Percentiles rank a stretch among this genome's conserved stretches.
phyloP scores from a whole-genome alignment of 768 basidiomycete species.

The Serpula lacrymans region DNA sequence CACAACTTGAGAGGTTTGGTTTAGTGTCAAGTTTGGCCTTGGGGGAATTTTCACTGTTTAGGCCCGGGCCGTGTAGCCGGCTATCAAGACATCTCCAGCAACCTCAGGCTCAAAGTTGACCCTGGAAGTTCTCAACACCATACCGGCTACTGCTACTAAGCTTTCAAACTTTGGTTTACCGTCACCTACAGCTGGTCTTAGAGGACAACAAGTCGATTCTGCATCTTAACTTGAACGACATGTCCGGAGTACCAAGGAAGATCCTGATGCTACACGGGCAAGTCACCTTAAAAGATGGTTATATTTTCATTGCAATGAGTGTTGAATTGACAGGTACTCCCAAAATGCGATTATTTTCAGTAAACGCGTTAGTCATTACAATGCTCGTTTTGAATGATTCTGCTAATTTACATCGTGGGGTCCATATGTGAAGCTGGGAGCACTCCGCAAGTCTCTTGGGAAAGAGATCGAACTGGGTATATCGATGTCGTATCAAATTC shows the following conservation, averaged over 20 bases:
- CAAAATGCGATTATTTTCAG: constrained; percentile 71
- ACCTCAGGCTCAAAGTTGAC: too few relatives aligned
- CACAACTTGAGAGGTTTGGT: neutral
- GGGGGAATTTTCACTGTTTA: too few relatives aligned
- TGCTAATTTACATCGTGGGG: constrained; percentile 1
- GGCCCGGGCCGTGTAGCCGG: too few relatives aligned
- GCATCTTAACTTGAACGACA: too few relatives aligned
- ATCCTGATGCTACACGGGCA: constrained; percentile 48
- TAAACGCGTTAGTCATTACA: constrained; percentile 52
- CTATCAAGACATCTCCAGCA: too few relatives aligned
- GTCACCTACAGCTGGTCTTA: too few relatives aligned
- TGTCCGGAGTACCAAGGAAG: too few relatives aligned
- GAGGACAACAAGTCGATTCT: too few relatives aligned
- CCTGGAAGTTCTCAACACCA: too few relatives aligned
- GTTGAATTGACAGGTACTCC: constrained; percentile 46
- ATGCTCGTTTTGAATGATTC: neutral
- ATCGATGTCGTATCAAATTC: constrained; percentile 1
- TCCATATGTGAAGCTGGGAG: constrained; percentile 53
- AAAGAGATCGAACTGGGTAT: constrained; percentile 65
- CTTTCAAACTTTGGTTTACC: too few relatives aligned
- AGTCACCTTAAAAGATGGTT: constrained; percentile 9
- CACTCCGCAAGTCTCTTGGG: constrained; percentile 65
- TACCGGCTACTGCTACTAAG: too few relatives aligned
- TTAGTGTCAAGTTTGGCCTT: too few relatives aligned
- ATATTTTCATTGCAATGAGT: constrained; percentile 4